Base-by-base conservation (phyloP, 2,329 filamentous ascomycete species). In the Graphilbum sp. region DNA sequence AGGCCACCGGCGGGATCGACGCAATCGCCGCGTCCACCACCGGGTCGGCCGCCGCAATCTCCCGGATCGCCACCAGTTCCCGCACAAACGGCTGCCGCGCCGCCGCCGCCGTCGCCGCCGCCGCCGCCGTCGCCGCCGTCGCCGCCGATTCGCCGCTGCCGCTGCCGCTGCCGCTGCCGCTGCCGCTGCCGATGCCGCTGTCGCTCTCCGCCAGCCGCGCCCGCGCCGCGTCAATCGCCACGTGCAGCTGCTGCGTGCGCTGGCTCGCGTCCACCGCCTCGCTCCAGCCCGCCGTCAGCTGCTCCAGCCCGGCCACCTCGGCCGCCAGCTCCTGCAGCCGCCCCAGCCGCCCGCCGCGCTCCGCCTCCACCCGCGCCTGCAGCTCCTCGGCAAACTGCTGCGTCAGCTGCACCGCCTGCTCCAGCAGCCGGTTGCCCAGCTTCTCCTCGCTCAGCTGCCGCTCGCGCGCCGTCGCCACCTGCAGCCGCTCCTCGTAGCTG, bases 21-120 rank as follows among this genome's bases (percentile, higher is more conserved):
- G 83, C 81, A 50, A 98, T 93, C 42, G 90, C 90, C 4, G 88
- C 88, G 49, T 85, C 79, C 43, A 98, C 85, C 6, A 96, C 80
- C 1, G 82, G 65, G 54, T 94, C 83, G 37, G 85, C 80, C 23
- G 72, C 69, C 4, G 85, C 84, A 48, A 94, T 83, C 58, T 95
- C 86, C 63, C 94, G 94, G 39, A 98, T 72, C 4, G 90, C 90
- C 17, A 93, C 84, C 13, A 98, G 75, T 63, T 98, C 90, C 45
- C 79, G 77, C 52, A 94, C 73, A 56, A 98, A 98, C 4, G 90
- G 90, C 32, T 75, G 72, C 17, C 88, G 82, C 49, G 77, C 69
- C 32, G 75, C 79, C 5, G 23, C 39, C 21, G n/a, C n/a, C n/a
- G n/a, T n/a, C n/a, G n/a, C n/a, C n/a, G n/a, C n/a, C n/a, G n/a